These are phyloP conservation scores for Chlamydomonas asymmetrica DNA, from an alignment of 139 green algal species.

Conservation along the genomic window DNA sequence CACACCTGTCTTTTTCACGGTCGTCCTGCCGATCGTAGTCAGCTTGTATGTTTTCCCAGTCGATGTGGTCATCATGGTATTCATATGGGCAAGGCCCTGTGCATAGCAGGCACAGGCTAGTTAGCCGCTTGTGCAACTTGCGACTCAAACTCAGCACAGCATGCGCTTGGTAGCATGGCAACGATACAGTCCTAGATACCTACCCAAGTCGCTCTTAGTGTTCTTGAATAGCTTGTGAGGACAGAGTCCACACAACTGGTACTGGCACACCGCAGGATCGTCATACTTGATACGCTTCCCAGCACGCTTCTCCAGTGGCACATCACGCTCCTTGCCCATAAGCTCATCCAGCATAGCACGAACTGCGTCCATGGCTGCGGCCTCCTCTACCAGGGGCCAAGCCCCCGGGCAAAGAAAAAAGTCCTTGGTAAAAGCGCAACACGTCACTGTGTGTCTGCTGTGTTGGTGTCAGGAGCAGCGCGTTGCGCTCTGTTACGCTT, in stretches of 20 bases:
- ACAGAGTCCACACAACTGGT: constrained; percentile 74
- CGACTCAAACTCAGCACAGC: constrained; percentile 1
- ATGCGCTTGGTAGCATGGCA: not conserved
- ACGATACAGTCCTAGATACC: constrained; percentile 12
- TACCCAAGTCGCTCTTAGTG: constrained; percentile 82
- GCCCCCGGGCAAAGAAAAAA: too few species aligned
- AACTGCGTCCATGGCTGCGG: constrained; percentile 67
- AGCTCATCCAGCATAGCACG: constrained; percentile 79
- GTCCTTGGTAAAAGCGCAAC: too few species aligned
- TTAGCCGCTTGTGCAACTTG: too few species aligned
- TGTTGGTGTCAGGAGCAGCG: too few species aligned
- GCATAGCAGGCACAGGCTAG: too few species aligned
- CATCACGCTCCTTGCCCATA: constrained; percentile 77
- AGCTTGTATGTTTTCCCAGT: constrained; percentile 60
- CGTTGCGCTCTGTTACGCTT: too few species aligned
- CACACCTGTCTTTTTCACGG: constrained; percentile 65
- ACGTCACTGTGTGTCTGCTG: too few species aligned
- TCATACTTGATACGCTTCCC: constrained; percentile 47
- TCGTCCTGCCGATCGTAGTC: constrained; percentile 67
- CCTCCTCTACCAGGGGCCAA: too few species aligned
- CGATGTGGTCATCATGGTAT: constrained; percentile 77
- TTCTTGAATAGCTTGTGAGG: constrained; percentile 85
- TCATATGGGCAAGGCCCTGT: constrained; percentile 74
- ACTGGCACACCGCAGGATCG: constrained; percentile 83
- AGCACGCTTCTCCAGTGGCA: constrained; percentile 64